Evolutionary conservation across 2,329 filamentous ascomycete species (phyloP).

Genomic region (Penicillium sp.): DNA sequence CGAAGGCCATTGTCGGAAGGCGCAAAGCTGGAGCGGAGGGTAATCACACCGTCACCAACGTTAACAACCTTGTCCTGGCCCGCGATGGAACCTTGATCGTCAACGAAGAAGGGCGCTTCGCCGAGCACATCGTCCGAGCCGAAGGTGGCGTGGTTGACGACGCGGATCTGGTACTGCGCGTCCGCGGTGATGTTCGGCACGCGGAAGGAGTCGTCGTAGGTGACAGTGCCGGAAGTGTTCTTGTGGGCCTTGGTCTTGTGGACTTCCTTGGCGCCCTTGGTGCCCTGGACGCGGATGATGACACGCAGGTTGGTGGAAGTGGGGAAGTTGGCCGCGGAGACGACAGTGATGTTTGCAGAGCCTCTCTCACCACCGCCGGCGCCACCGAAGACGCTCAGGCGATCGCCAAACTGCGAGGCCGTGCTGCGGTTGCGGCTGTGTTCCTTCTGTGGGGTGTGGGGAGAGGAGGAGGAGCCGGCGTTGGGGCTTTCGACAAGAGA

Average conservation of each 20-base stretch:
- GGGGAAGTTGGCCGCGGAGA: slow-evolving; percentile 77
- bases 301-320: slow-evolving; percentile 76
- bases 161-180: slow-evolving; percentile 79
- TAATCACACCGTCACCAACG: slow-evolving; percentile 70
- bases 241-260: slow-evolving; percentile 94
- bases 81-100: slow-evolving; percentile 66
- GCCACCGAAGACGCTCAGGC: slow-evolving; percentile 50
- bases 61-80: slow-evolving; percentile 70
- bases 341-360: slow-evolving; percentile 74
- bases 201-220: slow-evolving; percentile 69
- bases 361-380: slow-evolving; percentile 63
- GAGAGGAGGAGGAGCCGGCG: slow-evolving; percentile 21
- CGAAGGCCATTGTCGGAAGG: slow-evolving; percentile 47
- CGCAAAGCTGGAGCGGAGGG: slow-evolving; percentile 71
- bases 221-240: slow-evolving; percentile 60
- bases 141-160: slow-evolving; percentile 82
- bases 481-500: slow-evolving; percentile 35
- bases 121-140: slow-evolving; percentile 80
- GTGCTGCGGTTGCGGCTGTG: slow-evolving; percentile 51
- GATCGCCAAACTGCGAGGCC: slow-evolving; percentile 49
- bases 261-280: slow-evolving; percentile 71
- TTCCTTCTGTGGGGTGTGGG: slow-evolving; percentile 33
- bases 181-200: slow-evolving; percentile 71
- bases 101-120: slow-evolving; percentile 86
- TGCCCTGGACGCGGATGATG: slow-evolving; percentile 63